Conservation (phyloP, 2,329 filamentous ascomycete species). For the Diaporthe batatas region DNA sequence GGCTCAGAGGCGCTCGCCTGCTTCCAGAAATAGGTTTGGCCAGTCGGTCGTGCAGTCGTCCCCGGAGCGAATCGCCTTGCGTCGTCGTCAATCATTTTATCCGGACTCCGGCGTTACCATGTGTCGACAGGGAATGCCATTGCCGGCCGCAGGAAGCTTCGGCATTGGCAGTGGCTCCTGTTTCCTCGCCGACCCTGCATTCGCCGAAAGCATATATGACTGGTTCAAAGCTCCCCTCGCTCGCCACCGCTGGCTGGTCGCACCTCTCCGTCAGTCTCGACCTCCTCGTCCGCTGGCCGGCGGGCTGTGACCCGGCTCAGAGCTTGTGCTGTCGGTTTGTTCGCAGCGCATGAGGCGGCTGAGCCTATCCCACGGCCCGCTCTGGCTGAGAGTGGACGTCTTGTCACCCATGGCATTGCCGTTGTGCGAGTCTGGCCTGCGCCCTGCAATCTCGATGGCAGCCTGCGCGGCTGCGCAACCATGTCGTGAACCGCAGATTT, state of each 20-base stretch:
- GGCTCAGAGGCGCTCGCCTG: neutral
- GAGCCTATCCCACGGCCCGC: neutral
- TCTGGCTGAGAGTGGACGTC: neutral
- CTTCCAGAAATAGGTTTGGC: neutral
- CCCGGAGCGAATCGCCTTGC: constrained; percentile 24
- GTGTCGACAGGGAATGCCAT: neutral
- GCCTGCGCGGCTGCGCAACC: constrained; percentile 30
- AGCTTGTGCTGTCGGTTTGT: constrained; percentile 7
- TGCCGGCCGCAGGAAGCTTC: constrained; percentile 14
- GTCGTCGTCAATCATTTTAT: constrained; percentile 10
- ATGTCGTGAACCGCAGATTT: constrained; percentile 34
- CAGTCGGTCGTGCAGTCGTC: neutral
- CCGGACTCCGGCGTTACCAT: constrained; percentile 25
- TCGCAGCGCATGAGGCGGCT: neutral
- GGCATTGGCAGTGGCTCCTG: constrained; percentile 1
- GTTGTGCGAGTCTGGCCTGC: constrained; percentile 32
- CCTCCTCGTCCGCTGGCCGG: neutral
- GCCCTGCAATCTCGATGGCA: constrained; percentile 32
- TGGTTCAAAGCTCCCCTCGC: neutral
- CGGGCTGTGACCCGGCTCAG: neutral
- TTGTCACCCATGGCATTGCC: constrained; percentile 25
- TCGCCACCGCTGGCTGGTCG: neutral
- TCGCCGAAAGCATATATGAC: neutral
- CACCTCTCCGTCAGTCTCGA: neutral
- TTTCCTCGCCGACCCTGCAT: constrained; percentile 11